Base-by-base conservation (phyloP, 768 basidiomycete genomes). In the Leccinum barrowsii region DNA sequence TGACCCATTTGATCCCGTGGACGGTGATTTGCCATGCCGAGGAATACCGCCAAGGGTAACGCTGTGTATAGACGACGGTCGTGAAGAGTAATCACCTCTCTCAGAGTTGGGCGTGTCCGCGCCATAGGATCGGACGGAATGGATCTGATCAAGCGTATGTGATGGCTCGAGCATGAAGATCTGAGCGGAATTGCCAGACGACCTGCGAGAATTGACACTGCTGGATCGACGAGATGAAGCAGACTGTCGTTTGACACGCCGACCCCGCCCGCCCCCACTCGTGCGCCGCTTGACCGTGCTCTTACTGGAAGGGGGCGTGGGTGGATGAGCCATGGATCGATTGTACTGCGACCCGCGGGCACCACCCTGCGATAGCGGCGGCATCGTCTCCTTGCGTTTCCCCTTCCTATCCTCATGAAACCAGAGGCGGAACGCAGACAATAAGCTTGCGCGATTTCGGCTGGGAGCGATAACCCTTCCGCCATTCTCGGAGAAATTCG, bases 381-480 rank as follows among this genome's bases (percentile, higher is more conserved):
- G 63, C 0, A 42, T 44, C 24, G 40, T 52, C 46, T 84, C 85
- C 72, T 90, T 90, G 53, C 90, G 82, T 75, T 95, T 96, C 4
- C 92, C 87, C 69, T 92, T 94, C 63, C 82, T 80, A 62, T 94
- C 94, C 60, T 97, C 94, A 59, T 93, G 85, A 74, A 98, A 96
- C 92, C 95, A 94, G 60, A 87, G 80, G 48, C 92, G 83, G 75
- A 98, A 93, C 6, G 92, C 84, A 3, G 88, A 86, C 51, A 98
- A 76, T 28, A 98, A 70, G 68, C 89, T 93, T 7, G 91, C 90
- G 35, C 89, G 80, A 69, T 89, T 87, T 22, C 87, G 80, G 30
- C 80, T 75, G 21, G 76, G 77, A 60, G 51, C 68, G 7, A 66
- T 40, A 21, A 67, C 62, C 61, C 77, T 80, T 53, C 65, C 66